Evolutionary conservation across 768 basidiomycete species (phyloP), one percentile per base, ranked within the genome.

Genomic region (Sarcodon aspratus): DNA sequence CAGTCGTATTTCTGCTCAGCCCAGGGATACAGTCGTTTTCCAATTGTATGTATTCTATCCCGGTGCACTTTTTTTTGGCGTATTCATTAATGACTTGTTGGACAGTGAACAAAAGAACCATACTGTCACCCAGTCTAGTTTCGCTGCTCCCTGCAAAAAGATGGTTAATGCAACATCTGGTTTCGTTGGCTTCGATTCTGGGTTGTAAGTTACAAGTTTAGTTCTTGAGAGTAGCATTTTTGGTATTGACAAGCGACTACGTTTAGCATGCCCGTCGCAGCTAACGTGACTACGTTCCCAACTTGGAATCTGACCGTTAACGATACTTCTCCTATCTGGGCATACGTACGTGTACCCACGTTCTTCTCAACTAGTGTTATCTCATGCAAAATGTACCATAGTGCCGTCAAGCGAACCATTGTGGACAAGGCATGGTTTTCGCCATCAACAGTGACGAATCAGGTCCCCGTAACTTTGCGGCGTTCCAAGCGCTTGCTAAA

Each of bases 21-120:
- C 77, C 43, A 67, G 74, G 37, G 82, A 83, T 58, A 67, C 63
- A 45, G 61, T 84, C 55, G 62, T 69, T 47, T 84, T 84, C 65
- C 69, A 76, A 59, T 82, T 82, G 76, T 78, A 59, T 46, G 75
- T 60, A 3, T 27, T 21, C 27, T 43, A 33, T 18, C 33, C 31
- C 7, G 13, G 12, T 34, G 12, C 35, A 4, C 34, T n/a, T 34
- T 15, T 15, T 9, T 32, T 36, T 18, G 11, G 34, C 48, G 9
- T 37, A 45, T 11, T 33, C 46, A 52, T 27, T 21, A 5, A 37
- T 31, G 38, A 37, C 35, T 57, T 33, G 17, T 50, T 34, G 43
- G 54, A 42, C 53, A 78, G 76, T 74, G 73, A 73, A 48, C 68
- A 71, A 59, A 82, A 81, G 72, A 84, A 82, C 64, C 80, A 82